Evolutionary conservation across 768 basidiomycete genomes (phyloP).

Genomic region (Hygrocybe coccinea): DNA sequence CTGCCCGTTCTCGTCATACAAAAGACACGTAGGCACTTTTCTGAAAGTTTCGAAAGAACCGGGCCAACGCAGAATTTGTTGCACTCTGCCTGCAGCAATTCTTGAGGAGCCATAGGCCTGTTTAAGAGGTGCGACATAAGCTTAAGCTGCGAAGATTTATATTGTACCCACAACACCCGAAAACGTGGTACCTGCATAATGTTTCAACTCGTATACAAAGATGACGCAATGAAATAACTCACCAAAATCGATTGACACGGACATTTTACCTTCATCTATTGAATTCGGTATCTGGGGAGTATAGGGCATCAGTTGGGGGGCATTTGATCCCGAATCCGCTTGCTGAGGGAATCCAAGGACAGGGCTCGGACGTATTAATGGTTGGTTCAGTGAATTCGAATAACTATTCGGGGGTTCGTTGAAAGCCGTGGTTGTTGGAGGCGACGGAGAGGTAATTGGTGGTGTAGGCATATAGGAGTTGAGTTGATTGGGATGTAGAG

Average conservation of each 20-base stretch:
- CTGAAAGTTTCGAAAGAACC: constrained; percentile 82
- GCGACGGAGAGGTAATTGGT: constrained; percentile 12
- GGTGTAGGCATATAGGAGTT: constrained; percentile 13
- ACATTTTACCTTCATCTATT: constrained; percentile 71
- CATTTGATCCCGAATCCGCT: constrained; percentile 13
- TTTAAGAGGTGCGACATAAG: constrained; percentile 8
- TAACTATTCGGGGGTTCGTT: constrained; percentile 2
- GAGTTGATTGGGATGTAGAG: constrained; percentile 37
- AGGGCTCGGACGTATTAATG: constrained; percentile 30
- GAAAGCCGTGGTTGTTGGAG: not conserved
- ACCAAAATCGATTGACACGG: constrained; percentile 82
- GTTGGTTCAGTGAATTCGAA: constrained; percentile 18
- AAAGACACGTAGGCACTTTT: constrained; percentile 81
- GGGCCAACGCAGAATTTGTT: constrained; percentile 84
- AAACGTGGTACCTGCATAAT: constrained; percentile 68
- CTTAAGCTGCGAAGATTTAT: not conserved
- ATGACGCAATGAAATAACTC: constrained; percentile 15
- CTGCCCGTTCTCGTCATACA: constrained; percentile 70
- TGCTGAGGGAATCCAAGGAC: constrained; percentile 19
- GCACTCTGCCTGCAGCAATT: constrained; percentile 70
- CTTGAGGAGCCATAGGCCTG: constrained; percentile 86
- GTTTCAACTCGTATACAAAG: constrained; percentile 1
- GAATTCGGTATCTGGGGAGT: constrained; percentile 10
- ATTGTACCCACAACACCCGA: constrained; percentile 69
- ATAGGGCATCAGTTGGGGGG: constrained; percentile 23